These are phyloP conservation scores for Pyrenophora graminea DNA, from an alignment of 2,329 filamentous ascomycete genomes.

Conservation along the genomic window DNA sequence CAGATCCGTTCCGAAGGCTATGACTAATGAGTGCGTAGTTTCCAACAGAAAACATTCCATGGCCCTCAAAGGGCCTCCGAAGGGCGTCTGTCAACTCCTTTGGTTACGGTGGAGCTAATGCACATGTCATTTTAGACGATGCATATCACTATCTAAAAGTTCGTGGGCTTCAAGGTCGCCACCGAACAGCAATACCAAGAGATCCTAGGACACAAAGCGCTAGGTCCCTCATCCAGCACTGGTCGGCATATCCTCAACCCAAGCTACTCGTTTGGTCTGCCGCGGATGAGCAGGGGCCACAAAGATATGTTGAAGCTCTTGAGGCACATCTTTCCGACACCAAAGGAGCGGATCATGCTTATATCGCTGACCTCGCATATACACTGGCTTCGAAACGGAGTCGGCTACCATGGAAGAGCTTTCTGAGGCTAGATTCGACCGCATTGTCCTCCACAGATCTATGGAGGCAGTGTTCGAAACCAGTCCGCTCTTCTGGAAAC, in stretches of 20 bases:
- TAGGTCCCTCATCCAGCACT: too few species aligned
- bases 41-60: slow-evolving; percentile 3
- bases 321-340: not conserved
- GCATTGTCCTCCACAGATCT: not conserved
- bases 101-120: slow-evolving; percentile 30
- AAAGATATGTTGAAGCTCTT: not conserved
- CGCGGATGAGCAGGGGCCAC: too few species aligned
- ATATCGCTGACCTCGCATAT: not conserved
- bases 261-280: too few species aligned
- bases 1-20: slow-evolving; percentile 27
- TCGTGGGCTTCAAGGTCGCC: not conserved
- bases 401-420: not conserved
- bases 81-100: slow-evolving; percentile 30
- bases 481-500: not conserved
- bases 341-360: not conserved
- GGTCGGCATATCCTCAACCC: too few species aligned
- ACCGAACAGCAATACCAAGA: not conserved
- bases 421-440: not conserved
- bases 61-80: slow-evolving; percentile 11
- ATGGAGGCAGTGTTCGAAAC: not conserved
- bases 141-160: slow-evolving; percentile 8
- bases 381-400: not conserved
- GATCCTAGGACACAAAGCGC: too few species aligned
- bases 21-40: slow-evolving; percentile 5
- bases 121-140: slow-evolving; percentile 21